Evolutionary conservation across 495 filamentous ascomycete species (phyloP).

Genomic region (Trichodelitschia bisporula): DNA sequence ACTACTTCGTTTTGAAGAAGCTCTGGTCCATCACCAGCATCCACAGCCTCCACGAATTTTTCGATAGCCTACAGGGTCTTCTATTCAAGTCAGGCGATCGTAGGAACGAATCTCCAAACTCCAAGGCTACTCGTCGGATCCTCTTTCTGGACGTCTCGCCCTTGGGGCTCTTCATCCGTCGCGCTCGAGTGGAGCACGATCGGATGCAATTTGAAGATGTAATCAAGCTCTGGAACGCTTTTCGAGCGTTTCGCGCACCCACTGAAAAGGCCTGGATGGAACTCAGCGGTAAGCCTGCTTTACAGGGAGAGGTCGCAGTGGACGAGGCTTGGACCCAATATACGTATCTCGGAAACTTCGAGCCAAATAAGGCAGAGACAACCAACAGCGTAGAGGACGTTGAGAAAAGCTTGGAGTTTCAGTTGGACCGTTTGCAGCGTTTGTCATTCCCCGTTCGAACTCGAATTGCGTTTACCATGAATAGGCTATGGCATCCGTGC

Average conservation of each 20-base stretch:
- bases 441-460: constrained; percentile 30
- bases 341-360: constrained; percentile 1
- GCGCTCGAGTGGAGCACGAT: constrained; percentile 54
- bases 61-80: constrained; percentile 10
- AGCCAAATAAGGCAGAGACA: constrained; percentile 4
- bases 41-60: constrained; percentile 31
- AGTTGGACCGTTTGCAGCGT: constrained; percentile 66
- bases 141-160: constrained; percentile 39
- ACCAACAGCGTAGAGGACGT: constrained; percentile 58
- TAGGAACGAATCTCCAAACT: not conserved
- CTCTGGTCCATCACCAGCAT: constrained; percentile 69
- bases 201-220: constrained; percentile 55
- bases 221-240: constrained; percentile 50
- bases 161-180: constrained; percentile 61
- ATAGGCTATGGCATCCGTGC: constrained; percentile 39
- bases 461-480: constrained; percentile 45
- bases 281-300: constrained; percentile 33
- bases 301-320: constrained; percentile 45
- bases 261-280: constrained; percentile 46
- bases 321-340: constrained; percentile 22
- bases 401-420: constrained; percentile 63
- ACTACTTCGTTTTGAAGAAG: constrained; percentile 56
- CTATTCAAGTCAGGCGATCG: constrained; percentile 2
- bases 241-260: constrained; percentile 53
- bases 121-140: constrained; percentile 1